phyloP scores from a whole-genome alignment of 75 land plant genomes.

The Picea glauca region DNA sequence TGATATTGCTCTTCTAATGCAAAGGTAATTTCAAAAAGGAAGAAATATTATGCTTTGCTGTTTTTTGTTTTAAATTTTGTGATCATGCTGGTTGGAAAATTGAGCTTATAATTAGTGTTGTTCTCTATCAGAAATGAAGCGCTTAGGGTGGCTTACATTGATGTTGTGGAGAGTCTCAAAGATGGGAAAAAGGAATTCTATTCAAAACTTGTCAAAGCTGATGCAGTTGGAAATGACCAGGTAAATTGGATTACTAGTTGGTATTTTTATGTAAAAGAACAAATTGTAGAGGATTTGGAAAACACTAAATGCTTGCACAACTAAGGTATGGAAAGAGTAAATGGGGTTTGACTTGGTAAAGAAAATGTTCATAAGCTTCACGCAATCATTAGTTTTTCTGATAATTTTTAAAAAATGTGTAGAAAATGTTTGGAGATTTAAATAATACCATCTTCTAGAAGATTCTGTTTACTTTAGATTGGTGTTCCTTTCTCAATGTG shows the following conservation, averaged over 20 bases:
- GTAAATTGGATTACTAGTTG: constrained; percentile 22
- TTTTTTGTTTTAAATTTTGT: not conserved
- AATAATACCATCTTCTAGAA: too few relatives aligned
- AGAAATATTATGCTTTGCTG: not conserved
- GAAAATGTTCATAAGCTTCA: not conserved
- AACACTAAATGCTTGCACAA: not conserved
- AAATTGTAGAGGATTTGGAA: not conserved
- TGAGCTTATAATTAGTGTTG: not conserved
- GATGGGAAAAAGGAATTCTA: constrained; percentile 71
- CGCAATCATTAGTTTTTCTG: not conserved
- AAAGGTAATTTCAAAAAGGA: constrained; percentile 34
- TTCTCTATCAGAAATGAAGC: constrained; percentile 73
- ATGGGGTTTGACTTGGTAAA: not conserved
- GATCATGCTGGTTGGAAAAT: not conserved
- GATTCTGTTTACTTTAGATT: too few relatives aligned
- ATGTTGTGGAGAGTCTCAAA: constrained; percentile 50
- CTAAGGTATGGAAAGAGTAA: not conserved
- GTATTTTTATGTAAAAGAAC: not conserved
- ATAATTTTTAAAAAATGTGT: not conserved
- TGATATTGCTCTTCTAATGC: constrained; percentile 82
- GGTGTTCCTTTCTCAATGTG: too few relatives aligned
- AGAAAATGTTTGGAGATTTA: not conserved
- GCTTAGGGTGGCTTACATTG: constrained; percentile 91
- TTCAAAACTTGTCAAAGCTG: constrained; percentile 92
- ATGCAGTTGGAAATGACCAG: constrained; percentile 87